Percentiles rank a stretch among this genome's conserved stretches.
phyloP scores from a whole-genome alignment of 257 asterid genomes.

The Nicotiana noctiflora region DNA sequence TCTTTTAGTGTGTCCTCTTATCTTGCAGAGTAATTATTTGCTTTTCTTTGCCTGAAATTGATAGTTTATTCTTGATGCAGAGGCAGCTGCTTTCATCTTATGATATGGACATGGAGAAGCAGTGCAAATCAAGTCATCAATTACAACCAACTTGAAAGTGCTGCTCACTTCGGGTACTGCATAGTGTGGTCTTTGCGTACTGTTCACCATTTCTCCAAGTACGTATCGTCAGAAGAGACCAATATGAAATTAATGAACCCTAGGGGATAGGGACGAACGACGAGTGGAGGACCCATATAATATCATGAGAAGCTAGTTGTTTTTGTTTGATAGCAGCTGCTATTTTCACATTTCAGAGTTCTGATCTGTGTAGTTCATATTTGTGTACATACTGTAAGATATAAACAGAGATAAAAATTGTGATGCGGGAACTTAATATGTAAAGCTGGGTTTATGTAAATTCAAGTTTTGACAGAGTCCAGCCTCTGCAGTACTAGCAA shows the following conservation, averaged over 20 bases:
- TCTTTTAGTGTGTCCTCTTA: not conserved
- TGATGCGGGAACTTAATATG: constrained; percentile 33
- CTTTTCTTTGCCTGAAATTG: not conserved
- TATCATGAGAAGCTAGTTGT: constrained; percentile 10
- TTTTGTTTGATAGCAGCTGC: constrained; percentile 29
- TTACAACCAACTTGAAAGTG: constrained; percentile 27
- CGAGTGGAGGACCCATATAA: constrained; percentile 14
- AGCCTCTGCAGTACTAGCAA: not conserved
- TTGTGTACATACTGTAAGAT: constrained; percentile 34
- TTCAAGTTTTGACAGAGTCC: constrained; percentile 33
- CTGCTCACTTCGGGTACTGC: constrained; percentile 21
- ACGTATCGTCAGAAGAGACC: not conserved
- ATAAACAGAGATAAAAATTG: constrained; percentile 26
- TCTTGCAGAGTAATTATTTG: not conserved
- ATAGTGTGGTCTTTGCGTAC: not conserved
- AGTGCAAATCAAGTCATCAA: constrained; percentile 28
- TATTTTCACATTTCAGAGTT: constrained; percentile 14
- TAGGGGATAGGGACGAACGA: not conserved
- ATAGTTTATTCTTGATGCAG: constrained; percentile 26
- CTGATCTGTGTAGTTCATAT: constrained; percentile 18
- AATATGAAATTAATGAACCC: not conserved
- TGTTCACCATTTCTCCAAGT: not conserved
- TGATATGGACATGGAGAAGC: constrained; percentile 42
- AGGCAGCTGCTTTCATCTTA: constrained; percentile 49
- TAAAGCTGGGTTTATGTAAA: constrained; percentile 24